Conservation (phyloP, 352 stramenopile genomes). For the Saprolegnia diclina region DNA sequence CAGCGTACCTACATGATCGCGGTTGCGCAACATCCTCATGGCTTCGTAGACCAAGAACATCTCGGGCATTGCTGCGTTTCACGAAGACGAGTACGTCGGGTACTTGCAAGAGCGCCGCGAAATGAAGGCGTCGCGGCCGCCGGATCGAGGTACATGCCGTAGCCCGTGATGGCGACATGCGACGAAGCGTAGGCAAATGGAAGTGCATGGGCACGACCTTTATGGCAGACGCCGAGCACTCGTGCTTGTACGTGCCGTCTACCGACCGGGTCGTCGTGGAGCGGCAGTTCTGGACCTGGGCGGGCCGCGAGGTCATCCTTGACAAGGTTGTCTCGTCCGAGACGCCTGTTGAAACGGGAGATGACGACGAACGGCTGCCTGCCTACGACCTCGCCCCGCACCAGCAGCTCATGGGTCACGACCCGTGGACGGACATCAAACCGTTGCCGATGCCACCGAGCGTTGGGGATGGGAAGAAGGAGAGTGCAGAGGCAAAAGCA, state of each 20-base stretch:
- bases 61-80: conserved; percentile 14
- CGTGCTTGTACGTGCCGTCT: conserved; percentile 11
- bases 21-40: no score
- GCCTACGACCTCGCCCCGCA: no score
- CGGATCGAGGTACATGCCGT: conserved; percentile 7
- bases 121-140: conserved; percentile 20
- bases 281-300: conserved; percentile 26
- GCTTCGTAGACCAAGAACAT: not conserved
- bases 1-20: no score
- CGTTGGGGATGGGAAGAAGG: no score
- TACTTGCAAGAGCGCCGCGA: conserved; percentile 23
- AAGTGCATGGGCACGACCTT: conserved; percentile 24
- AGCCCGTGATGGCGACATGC: not conserved
- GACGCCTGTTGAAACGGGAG: not conserved
- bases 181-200: conserved; percentile 15
- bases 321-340: conserved; percentile 12
- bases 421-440: no score
- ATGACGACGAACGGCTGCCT: not conserved
- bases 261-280: not conserved
- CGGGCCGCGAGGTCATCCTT: conserved; percentile 15
- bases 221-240: conserved; percentile 10
- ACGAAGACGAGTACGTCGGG: conserved; percentile 25
- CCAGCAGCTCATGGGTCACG: no score
- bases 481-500: no score
- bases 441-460: no score